These are phyloP conservation scores for Gillenia trifoliata DNA, from an alignment of 306 rosid genomes.

Conservation along the genomic window DNA sequence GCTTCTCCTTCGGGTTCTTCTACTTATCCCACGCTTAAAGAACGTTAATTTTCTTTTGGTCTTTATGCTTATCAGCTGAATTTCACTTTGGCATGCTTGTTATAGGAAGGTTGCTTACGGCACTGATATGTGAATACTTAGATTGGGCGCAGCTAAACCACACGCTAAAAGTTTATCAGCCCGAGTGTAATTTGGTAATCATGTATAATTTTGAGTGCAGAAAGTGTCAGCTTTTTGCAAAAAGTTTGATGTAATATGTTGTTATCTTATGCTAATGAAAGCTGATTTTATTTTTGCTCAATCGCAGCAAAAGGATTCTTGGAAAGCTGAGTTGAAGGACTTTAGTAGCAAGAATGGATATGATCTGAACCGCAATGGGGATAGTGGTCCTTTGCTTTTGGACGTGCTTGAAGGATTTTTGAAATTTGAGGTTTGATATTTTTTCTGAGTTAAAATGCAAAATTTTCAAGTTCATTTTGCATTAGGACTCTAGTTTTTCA, in stretches of 20 bases:
- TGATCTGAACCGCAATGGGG: slow-evolving; percentile 90
- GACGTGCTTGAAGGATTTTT: slow-evolving; percentile 98
- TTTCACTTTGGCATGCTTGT: not conserved
- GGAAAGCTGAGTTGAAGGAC: slow-evolving; percentile 94
- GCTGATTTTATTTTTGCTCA: slow-evolving; percentile 5
- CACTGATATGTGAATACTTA: slow-evolving; percentile 84
- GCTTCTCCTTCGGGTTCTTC: slow-evolving; percentile 86
- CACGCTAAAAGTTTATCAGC: slow-evolving; percentile 86
- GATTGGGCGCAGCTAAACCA: slow-evolving; percentile 98
- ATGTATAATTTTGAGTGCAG: not conserved
- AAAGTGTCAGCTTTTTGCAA: not conserved
- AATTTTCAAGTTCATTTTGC: not conserved
- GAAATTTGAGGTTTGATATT: slow-evolving; percentile 82
- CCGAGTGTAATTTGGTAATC: slow-evolving; percentile 96
- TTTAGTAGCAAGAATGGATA: slow-evolving; percentile 91
- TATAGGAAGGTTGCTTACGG: slow-evolving; percentile 94
- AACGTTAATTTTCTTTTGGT: too few species aligned
- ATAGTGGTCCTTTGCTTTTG: slow-evolving; percentile 88
- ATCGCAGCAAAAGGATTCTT: slow-evolving; percentile 81
- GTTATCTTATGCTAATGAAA: not conserved
- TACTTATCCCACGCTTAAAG: not conserved
- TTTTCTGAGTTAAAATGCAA: not conserved
- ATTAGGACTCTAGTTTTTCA: not conserved
- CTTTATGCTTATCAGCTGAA: not conserved
- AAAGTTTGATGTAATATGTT: not conserved